Evolutionary conservation across 1,284 basidiomycete genomes (phyloP), one percentile per base, ranked within the genome.

Genomic region (Caloboletus firmus): DNA sequence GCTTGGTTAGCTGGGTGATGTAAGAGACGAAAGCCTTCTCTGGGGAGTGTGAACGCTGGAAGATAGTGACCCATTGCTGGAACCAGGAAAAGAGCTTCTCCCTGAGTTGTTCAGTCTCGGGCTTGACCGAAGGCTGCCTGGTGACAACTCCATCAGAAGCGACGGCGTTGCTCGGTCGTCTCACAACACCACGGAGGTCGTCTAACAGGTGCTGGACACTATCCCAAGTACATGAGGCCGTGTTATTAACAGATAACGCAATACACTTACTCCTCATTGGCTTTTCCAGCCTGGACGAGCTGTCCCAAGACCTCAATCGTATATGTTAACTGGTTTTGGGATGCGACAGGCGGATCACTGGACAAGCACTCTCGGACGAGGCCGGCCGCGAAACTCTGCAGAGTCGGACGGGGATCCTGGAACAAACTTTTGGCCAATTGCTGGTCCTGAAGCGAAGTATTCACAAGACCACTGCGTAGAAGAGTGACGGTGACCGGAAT

Each of bases 11-110:
- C 70, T 95, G 91, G 20, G 92, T 96, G 73, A 99, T 95, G 74
- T 95, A 99, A n/a, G 91, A 88, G 59, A 98, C 91, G 67, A 99
- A 99, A 49, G 88, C 89, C 72, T 96, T 95, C 74, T 99, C 97
- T 15, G 93, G 87, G 37, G 89, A 84, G 57, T 85, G 85, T 44
- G 95, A 93, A 56, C 91, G 86, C 74, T 95, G 93, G 80, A 93
- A 99, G 59, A 98, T 89, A 52, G 83, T 82, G 59, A 98, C 93
- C 97, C 97, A 99, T 77, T 98, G 87, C 64, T 91, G 88, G 76
- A 91, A 91, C 83, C 85, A 89, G 48, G 81, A 76, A 59, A 83
- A 81, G 1, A 91, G 71, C 58, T 87, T 87, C 59, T 89, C 85
- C 39, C 87, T 78, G 47, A 89, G 74, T 56, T 85, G 82, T 47